phyloP scores from a whole-genome alignment of 805 yeast genomes.

The Ogataea populi-albae region DNA sequence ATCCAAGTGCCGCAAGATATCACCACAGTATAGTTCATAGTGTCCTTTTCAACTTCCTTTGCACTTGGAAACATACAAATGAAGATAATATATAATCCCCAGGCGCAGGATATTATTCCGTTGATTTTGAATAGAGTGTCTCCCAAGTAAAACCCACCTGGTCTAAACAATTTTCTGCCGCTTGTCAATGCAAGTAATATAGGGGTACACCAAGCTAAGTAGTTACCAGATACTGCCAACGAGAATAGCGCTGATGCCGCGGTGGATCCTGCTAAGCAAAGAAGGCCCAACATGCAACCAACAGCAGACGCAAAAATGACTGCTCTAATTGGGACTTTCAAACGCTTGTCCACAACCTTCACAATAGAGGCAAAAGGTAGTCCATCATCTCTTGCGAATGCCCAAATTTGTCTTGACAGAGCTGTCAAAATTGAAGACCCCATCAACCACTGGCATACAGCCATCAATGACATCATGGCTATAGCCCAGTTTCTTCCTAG shows the following conservation, averaged over 20 bases:
- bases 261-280: conserved; percentile 37
- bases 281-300: conserved; percentile 37
- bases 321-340: conserved; percentile 43
- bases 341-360: conserved; percentile 38
- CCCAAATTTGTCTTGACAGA: conserved; percentile 48
- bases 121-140: conserved; percentile 27
- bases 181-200: conserved; percentile 36
- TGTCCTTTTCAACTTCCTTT: conserved; percentile 35
- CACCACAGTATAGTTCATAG: conserved; percentile 69
- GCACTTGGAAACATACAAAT: conserved; percentile 42
- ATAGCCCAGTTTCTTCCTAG: conserved; percentile 47
- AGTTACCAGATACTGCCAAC: conserved; percentile 40
- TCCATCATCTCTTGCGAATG: conserved; percentile 50
- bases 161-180: conserved; percentile 38
- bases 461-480: conserved; percentile 44
- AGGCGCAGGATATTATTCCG: conserved; percentile 36
- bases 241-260: conserved; percentile 46
- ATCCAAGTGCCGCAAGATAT: conserved; percentile 60
- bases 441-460: conserved; percentile 46
- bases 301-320: conserved; percentile 36
- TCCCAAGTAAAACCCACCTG: conserved; percentile 43
- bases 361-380: conserved; percentile 39
- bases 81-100: conserved; percentile 36
- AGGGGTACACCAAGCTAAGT: conserved; percentile 42
- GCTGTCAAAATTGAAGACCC: conserved; percentile 44